Conservation (phyloP, 2,329 filamentous ascomycete species). For the Penicillium paneum region DNA sequence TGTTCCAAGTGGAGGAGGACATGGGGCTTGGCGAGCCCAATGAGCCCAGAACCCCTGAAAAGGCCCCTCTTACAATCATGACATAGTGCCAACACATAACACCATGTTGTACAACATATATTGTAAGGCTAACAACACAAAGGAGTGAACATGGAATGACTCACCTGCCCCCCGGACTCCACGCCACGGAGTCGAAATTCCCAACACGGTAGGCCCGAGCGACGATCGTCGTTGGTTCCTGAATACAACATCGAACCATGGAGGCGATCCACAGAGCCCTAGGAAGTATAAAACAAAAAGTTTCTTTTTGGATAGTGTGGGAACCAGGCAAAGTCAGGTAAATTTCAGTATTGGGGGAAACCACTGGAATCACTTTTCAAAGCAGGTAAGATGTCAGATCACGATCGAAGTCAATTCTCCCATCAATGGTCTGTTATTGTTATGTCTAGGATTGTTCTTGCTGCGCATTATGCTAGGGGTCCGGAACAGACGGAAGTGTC, state of each 20-base stretch:
- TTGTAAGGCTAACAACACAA: no score
- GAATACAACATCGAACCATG: conserved; percentile 3
- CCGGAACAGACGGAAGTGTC: conserved; percentile 3
- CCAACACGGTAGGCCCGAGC: conserved; percentile 7
- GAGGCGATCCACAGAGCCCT: neutral
- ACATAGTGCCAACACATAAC: neutral
- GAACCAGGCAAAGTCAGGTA: neutral
- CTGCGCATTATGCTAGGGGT: conserved; percentile 25
- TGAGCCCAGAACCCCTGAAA: neutral
- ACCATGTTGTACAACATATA: no score
- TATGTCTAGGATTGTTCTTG: conserved; percentile 5
- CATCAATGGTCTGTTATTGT: neutral
- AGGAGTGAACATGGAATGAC: conserved; percentile 3
- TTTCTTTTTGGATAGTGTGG: neutral
- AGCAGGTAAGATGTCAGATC: neutral
- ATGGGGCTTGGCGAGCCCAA: neutral
- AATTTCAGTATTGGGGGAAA: neutral
- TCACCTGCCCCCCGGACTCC: conserved; percentile 7
- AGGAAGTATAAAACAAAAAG: neutral
- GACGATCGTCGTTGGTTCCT: conserved; percentile 12
- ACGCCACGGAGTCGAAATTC: neutral
- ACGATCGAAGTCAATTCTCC: neutral
- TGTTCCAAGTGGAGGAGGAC: neutral
- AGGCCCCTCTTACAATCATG: neutral
- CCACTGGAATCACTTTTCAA: neutral